Base-by-base conservation (phyloP, 2,329 filamentous ascomycete genomes). In the Pseudonectria buxi region DNA sequence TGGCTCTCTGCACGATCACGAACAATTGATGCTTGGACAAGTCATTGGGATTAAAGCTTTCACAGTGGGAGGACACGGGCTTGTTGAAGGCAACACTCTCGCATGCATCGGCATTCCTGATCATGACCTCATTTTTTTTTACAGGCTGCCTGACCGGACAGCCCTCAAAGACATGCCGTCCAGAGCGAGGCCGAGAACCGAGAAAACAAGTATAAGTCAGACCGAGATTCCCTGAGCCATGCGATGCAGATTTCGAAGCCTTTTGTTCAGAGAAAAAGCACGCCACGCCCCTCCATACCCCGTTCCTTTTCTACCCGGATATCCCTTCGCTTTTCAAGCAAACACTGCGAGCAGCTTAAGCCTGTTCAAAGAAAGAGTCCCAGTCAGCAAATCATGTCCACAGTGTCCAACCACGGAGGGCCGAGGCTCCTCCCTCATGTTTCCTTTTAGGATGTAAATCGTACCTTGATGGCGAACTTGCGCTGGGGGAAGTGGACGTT, bases 391-490 rank as follows among this genome's bases (percentile, higher is more conserved):
- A 27, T 4, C 15, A 13, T 22, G 13, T 26, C 11, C 15, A n/a
- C 10, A 27, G 10, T 14, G 28, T 13, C 12, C 32, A 13, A 11
- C 26, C 5, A 28, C 26, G 11, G 9, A 22, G 18, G 18, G 18
- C 9, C 18, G 9, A 22, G 9, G 18, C 18, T 9, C 9, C 18
- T 22, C 9, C 5, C 18, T 9, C 18, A 5, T 2, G 11, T 24
- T 24, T n/a, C 11, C 13, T 26, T 13, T 32, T 11, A 24, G 30
- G 29, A 11, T 14, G 26, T 25, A 22, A 28, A 28, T 32, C 57
- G 51, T 76, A 89, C 92, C 90, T 96, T 98, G 71, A 98, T 86
- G 70, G 92, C 92, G 72, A 83, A 98, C 76, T 94, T 95, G 74
- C 92, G 83, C 78, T 94, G 87, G 55, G 92, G 92, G 80, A 98